A percentile compares a stretch with the other conserved stretches of the same genome.
Conservation (phyloP, 768 basidiomycete species). For the Serpula lacrymans region DNA sequence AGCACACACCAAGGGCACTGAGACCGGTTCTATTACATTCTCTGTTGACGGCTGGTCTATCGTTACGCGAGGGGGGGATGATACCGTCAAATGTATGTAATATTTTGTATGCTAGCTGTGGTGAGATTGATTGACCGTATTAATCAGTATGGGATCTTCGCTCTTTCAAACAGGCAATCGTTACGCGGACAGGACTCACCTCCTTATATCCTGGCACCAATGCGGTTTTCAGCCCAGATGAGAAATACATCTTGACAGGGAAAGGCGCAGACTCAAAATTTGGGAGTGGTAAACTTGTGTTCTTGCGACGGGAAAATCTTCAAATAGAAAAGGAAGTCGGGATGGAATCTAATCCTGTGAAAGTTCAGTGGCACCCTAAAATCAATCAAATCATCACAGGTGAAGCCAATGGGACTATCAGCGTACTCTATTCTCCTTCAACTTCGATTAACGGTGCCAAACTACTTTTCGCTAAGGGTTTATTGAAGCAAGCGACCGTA, state of each 20-base stretch:
- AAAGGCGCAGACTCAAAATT: constrained; percentile 65
- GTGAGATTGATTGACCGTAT: constrained; percentile 2
- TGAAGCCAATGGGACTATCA: constrained; percentile 82
- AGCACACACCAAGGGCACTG: constrained; percentile 83
- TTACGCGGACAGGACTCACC: constrained; percentile 55
- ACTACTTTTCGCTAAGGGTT: constrained; percentile 82
- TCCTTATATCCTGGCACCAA: constrained; percentile 92
- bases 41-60: constrained; percentile 85
- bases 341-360: constrained; percentile 80
- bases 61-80: constrained; percentile 89
- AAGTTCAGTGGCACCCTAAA: constrained; percentile 91
- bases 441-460: constrained; percentile 93
- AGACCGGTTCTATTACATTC: constrained; percentile 85
- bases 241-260: constrained; percentile 85
- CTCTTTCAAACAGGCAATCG: constrained; percentile 86
- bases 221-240: constrained; percentile 93
- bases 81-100: constrained; percentile 88
- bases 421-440: constrained; percentile 88
- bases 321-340: constrained; percentile 65
- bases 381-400: constrained; percentile 96
- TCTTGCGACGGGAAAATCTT: constrained; percentile 68
- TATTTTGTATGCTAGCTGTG: constrained; percentile 4
- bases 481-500: constrained; percentile 72
- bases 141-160: constrained; percentile 89
- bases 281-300: constrained; percentile 66